Base-by-base conservation (phyloP, 495 filamentous ascomycete species). In the Neurospora sp. region DNA sequence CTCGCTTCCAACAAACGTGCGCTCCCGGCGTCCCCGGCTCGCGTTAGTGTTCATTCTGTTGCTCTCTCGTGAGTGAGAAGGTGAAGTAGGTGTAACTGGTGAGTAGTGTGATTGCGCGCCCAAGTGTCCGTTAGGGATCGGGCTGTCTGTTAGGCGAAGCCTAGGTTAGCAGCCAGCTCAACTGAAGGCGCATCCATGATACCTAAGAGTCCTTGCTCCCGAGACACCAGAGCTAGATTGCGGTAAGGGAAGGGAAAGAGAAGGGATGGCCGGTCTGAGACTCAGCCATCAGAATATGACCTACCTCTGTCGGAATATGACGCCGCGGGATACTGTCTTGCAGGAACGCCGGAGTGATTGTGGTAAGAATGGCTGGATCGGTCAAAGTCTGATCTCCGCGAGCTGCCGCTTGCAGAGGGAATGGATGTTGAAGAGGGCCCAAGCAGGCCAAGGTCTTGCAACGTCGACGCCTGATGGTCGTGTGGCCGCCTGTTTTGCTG, bases 1-100 rank as follows among this genome's bases (percentile, higher is more conserved):
- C 83, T 95, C 92, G 79, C 89, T 93, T 69, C 96, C 96, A 66
- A 98, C 91, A 80, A 97, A 99, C 1, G 96, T 99, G 79, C 96
- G 88, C 82, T 98, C 96, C 74, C 95, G 87, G 81, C 96, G 89
- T 73, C 90, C 91, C 37, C 93, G 90, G 74, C 88, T 90, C 76
- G 94, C 88, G 77, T 98, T 94, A 31, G 93, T 88, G 79, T 90
- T 93, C 75, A 93, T 90, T 85, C 90, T 93, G 77, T 77, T 78
- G 75, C 79, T 84, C 70, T 82, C 79, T 70, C 78, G 81, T 31
- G 85, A 85, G 8, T 69, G 78, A 70, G 48, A 59, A 59, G 75
- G 74, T 54, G 85, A 85, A 73, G 74, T 82, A 74, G 80, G 69
- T 39, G 85, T 86, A 70, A 83, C 73, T 43, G 77, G 71, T 28